phyloP scores from a whole-genome alignment of 495 filamentous ascomycete genomes.

The Aspergillus olivimuriae region DNA sequence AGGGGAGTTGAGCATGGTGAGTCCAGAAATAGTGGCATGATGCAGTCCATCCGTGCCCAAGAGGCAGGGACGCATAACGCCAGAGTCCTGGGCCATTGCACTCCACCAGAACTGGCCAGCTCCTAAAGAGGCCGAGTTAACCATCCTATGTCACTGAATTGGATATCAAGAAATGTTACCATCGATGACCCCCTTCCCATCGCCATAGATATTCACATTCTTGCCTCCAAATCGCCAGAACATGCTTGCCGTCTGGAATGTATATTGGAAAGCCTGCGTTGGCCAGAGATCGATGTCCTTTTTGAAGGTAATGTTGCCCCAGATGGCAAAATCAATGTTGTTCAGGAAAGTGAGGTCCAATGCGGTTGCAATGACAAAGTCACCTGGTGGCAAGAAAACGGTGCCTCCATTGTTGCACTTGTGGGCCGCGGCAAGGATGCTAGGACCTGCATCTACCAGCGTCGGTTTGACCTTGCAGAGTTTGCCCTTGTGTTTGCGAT shows the following conservation, averaged over 20 bases:
- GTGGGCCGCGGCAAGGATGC: slow-evolving; percentile 2
- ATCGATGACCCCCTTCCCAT: slow-evolving; percentile 4
- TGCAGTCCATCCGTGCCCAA: slow-evolving; percentile 5
- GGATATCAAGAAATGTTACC: background rate
- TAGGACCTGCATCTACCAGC: background rate
- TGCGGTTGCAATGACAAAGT: slow-evolving; percentile 1
- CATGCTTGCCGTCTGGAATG: slow-evolving; percentile 1
- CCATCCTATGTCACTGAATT: background rate
- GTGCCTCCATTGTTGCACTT: slow-evolving; percentile 9
- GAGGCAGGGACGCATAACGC: background rate
- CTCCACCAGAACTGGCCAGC: slow-evolving; percentile 1
- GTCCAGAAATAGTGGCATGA: slow-evolving; percentile 3
- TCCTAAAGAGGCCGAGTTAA: background rate
- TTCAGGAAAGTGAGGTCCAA: slow-evolving; percentile 6
- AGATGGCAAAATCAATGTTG: slow-evolving; percentile 7
- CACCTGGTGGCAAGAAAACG: slow-evolving; percentile 1
- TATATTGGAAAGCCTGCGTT: background rate
- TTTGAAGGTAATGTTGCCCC: slow-evolving; percentile 3
- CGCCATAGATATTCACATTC: slow-evolving; percentile 5
- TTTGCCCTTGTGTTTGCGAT: slow-evolving; percentile 1
- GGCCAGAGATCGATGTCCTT: slow-evolving; percentile 2
- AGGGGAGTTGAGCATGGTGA: slow-evolving; percentile 3
- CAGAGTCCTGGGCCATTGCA: slow-evolving; percentile 3
- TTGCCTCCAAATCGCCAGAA: slow-evolving; percentile 6
- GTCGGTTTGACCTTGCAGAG: slow-evolving; percentile 6